Conservation (phyloP, 2,329 filamentous ascomycete genomes). For the Paraconiothyrium brasiliense region DNA sequence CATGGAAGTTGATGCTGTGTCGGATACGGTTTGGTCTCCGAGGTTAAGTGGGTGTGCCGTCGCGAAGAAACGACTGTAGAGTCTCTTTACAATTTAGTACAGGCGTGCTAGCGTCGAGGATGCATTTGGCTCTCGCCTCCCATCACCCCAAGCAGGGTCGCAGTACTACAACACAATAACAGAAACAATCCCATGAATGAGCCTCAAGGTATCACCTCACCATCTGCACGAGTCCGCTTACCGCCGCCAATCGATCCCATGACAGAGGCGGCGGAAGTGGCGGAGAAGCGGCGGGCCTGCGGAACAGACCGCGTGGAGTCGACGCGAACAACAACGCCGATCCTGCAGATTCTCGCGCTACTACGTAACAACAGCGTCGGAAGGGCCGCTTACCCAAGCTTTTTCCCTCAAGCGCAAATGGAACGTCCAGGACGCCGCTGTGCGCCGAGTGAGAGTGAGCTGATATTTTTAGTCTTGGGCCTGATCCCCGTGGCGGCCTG, state of each 20-base stretch:
- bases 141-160: too few species aligned
- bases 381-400: slow-evolving; percentile 1
- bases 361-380: slow-evolving; percentile 10
- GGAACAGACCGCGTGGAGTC: slow-evolving; percentile 9
- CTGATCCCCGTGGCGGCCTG: neutral
- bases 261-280: neutral
- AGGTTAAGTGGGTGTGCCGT: neutral
- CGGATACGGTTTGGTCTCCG: neutral
- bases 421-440: neutral
- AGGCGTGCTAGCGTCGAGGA: too few species aligned
- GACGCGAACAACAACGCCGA: neutral
- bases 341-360: slow-evolving; percentile 15
- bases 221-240: neutral
- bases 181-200: neutral
- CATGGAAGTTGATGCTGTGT: neutral
- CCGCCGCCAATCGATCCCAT: too few species aligned
- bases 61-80: neutral
- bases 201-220: neutral
- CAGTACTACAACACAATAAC: neutral
- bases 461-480: slow-evolving; percentile 4
- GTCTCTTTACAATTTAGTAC: neutral
- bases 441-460: slow-evolving; percentile 9
- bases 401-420: slow-evolving; percentile 2
- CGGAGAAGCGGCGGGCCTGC: slow-evolving; percentile 7
- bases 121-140: too few species aligned